Conservation (phyloP, 2,329 filamentous ascomycete species). For the Sclerotinia glacialis region DNA sequence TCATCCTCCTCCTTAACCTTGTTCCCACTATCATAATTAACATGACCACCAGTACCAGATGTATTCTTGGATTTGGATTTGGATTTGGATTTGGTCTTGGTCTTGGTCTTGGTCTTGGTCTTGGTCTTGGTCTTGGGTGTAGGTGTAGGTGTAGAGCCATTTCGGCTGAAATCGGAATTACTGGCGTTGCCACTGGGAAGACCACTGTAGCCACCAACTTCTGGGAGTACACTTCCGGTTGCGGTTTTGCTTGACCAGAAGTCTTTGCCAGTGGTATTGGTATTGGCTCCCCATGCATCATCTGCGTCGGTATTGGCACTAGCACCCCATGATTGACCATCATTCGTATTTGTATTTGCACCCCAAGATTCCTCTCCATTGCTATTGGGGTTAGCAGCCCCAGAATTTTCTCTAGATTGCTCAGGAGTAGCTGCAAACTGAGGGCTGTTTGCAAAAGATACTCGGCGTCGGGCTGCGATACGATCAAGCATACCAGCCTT, state of each 20-base stretch:
- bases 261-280: neutral
- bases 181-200: neutral
- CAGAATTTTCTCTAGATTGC: neutral
- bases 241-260: neutral
- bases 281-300: neutral
- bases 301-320: neutral
- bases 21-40: neutral
- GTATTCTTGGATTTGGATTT: neutral
- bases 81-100: too few species aligned
- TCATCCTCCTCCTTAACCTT: neutral
- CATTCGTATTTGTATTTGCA: neutral
- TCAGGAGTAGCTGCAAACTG: conserved; percentile 3
- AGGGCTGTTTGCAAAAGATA: neutral
- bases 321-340: conserved; percentile 1
- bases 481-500: neutral
- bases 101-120: neutral
- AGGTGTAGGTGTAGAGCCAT: neutral
- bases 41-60: neutral
- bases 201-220: conserved; percentile 5
- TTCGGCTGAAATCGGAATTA: neutral
- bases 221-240: neutral
- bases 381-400: neutral
- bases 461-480: neutral
- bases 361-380: neutral
- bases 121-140: neutral